Base-by-base conservation (phyloP, 1,284 basidiomycete species). In the Xerocomus alliaceus region DNA sequence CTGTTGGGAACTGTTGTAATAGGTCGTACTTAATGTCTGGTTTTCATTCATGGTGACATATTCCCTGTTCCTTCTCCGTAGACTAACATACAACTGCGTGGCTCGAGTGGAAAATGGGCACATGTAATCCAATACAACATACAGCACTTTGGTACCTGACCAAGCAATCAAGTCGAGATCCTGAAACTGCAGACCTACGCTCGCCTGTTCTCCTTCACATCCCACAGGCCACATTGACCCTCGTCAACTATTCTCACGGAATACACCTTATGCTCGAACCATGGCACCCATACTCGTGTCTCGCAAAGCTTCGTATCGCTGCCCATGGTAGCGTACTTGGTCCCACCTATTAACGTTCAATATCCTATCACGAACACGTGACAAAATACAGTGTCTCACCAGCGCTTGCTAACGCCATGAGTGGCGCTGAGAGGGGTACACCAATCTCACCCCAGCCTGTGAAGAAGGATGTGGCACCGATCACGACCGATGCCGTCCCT, bases 211-310 rank as follows among this genome's bases (percentile, higher is more conserved):
- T 65, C 65, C 45, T 44, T 65, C 17, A 68, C 54, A 34, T 71
- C 67, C 68, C 68, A 71, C 20, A 69, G 32, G 2, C 60, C 61
- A 56, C 51, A 58, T 11, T 1, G 56, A 18, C 28, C 29, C 3
- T 5, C 45, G n/a, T 34, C 29, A 2, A 67, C 32, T 44, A 60
- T 52, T 29, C 68, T 65, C 37, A 69, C 69, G 0, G 67, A 69
- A 60, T 60, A 69, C 1, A 56, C 31, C 32, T 70, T 69, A 22
- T 69, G 69, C 17, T 69, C 67, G 3, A 57, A 53, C 67, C 66
- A 68, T 0, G 69, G 65, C 6, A 69, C 65, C 61, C 67, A 69
- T 13, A 69, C 69, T 12, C 61, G 44, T 15, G 69, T 54, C 42
- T 67, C 69, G 12, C 56, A 69, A 28, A 68, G 54, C 20, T 50